Evolutionary conservation across 1,284 basidiomycete genomes (phyloP), one percentile per base, ranked within the genome.

Genomic region (Cryptococcus sp.): DNA sequence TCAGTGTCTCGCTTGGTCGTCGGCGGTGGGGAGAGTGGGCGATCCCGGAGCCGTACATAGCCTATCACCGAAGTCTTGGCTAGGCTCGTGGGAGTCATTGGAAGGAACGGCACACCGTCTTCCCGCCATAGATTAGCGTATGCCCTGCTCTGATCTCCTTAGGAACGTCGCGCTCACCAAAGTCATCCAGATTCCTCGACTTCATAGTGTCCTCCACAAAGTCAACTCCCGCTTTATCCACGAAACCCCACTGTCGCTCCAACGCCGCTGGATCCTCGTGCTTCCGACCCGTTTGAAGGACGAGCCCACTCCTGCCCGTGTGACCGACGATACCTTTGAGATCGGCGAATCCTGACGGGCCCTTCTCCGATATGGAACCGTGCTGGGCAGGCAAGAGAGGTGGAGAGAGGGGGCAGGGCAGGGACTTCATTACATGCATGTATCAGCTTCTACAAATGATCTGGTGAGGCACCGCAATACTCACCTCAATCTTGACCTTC

Each of bases 31-130:
- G 48, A n/a, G 9, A 37, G 9, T 16, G 40, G 42, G 9, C 28
- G 28, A 12, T 24, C 18, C 28, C 28, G 28, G 28, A 33, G 28
- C 9, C 28, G 28, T 33, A 33, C 28, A 9, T 33, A 5, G 28
- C 28, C 28, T 33, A 33, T 33, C 28, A 9, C 28, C 11, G 50
- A 44, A 18, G 24, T 12, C 50, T 52, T 52, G 11, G 33, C 16
- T n/a, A 33, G 18, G 33, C 39, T 52, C 4, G n/a, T 24, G 28
- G 50, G 50, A 4, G 50, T 52, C 24, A 52, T 18, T 12, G 50
- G 50, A 13, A 18, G 13, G 20, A 42, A 44, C 16, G 50, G 50
- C 6, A 43, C 50, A n/a, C 50, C 50, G 43, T 52, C 50, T 52
- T 16, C 2, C 21, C 7, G 40, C 20, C 11, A 38, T 0, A 12